Percentiles rank a stretch among this genome's conserved stretches.
These are phyloP conservation scores for Saxispiralis lemnorum DNA, from an alignment of 495 filamentous ascomycete genomes.

Conservation along the genomic window DNA sequence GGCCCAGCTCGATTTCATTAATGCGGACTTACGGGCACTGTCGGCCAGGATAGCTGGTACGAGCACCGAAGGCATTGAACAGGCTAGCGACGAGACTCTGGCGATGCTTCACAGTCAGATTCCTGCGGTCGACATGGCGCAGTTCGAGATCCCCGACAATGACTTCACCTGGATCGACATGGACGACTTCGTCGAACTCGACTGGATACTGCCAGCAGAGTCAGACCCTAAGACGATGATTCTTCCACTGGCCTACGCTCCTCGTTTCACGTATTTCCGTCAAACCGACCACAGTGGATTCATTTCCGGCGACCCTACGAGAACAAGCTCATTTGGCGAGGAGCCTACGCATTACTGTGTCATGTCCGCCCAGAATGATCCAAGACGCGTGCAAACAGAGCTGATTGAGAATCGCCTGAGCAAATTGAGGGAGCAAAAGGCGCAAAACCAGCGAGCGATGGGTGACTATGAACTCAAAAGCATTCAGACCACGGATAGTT, in stretches of 20 bases:
- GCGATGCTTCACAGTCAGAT: slow-evolving; percentile 38
- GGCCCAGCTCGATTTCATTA: slow-evolving; percentile 76
- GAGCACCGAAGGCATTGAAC: slow-evolving; percentile 51
- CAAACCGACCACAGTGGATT: slow-evolving; percentile 77
- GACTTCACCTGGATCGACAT: slow-evolving; percentile 95
- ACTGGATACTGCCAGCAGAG: slow-evolving; percentile 84
- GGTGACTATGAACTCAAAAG: slow-evolving; percentile 29
- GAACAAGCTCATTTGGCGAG: slow-evolving; percentile 72
- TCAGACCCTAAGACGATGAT: slow-evolving; percentile 87
- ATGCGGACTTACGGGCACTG: slow-evolving; percentile 82
- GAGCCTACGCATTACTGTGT: slow-evolving; percentile 87
- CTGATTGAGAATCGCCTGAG: slow-evolving; percentile 65
- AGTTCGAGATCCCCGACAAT: slow-evolving; percentile 85
- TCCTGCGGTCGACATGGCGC: slow-evolving; percentile 50
- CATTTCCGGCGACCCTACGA: slow-evolving; percentile 47
- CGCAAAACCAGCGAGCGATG: slow-evolving; percentile 38
- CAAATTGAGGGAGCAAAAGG: slow-evolving; percentile 59
- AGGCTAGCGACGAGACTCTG: slow-evolving; percentile 39
- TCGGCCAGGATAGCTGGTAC: slow-evolving; percentile 78
- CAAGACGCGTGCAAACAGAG: slow-evolving; percentile 70
- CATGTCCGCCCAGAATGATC: slow-evolving; percentile 84
- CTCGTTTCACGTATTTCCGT: slow-evolving; percentile 88
- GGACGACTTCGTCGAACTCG: slow-evolving; percentile 96
- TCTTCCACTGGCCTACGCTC: slow-evolving; percentile 75
- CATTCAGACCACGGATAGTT: slow-evolving; percentile 26